Conservation (phyloP, 768 basidiomycete species). For the Rhizopogon sp. region DNA sequence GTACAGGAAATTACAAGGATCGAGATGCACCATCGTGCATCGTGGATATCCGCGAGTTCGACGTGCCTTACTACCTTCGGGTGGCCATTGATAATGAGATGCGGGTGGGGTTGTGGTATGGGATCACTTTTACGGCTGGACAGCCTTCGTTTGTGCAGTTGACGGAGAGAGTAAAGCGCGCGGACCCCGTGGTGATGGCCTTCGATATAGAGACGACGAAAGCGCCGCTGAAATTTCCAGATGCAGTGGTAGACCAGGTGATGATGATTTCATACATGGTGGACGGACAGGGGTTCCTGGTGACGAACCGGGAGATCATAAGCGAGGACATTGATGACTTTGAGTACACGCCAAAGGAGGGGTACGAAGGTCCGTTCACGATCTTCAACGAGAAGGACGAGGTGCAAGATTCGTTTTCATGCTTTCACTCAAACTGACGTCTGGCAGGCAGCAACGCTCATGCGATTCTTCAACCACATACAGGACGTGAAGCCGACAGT, state of each 20-base stretch:
- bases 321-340: slow-evolving; percentile 98
- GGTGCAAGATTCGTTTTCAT: slow-evolving; percentile 35
- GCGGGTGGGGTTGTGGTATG: slow-evolving; percentile 98
- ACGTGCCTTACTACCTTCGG: slow-evolving; percentile 95
- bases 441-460: slow-evolving; percentile 71
- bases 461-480: slow-evolving; percentile 89
- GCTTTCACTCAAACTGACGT: background rate
- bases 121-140: slow-evolving; percentile 77
- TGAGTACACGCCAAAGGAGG: slow-evolving; percentile 97
- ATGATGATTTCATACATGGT: slow-evolving; percentile 99
- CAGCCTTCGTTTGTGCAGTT: slow-evolving; percentile 70
- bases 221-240: slow-evolving; percentile 99
- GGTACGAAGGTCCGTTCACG: slow-evolving; percentile 94
- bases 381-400: slow-evolving; percentile 95
- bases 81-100: slow-evolving; percentile 99
- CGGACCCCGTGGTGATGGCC: slow-evolving; percentile 98
- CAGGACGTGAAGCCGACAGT: slow-evolving; percentile 93
- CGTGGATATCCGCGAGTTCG: slow-evolving; percentile 92
- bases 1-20: slow-evolving; percentile 42
- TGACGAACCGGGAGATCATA: slow-evolving; percentile 96
- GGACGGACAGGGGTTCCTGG: slow-evolving; percentile 95
- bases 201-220: slow-evolving; percentile 99
- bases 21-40: slow-evolving; percentile 88
- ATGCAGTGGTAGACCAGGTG: slow-evolving; percentile 92
- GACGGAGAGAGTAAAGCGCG: slow-evolving; percentile 89